These are phyloP conservation scores for Logfia minima DNA, from an alignment of 129 eudicot species.

Conservation along the genomic window DNA sequence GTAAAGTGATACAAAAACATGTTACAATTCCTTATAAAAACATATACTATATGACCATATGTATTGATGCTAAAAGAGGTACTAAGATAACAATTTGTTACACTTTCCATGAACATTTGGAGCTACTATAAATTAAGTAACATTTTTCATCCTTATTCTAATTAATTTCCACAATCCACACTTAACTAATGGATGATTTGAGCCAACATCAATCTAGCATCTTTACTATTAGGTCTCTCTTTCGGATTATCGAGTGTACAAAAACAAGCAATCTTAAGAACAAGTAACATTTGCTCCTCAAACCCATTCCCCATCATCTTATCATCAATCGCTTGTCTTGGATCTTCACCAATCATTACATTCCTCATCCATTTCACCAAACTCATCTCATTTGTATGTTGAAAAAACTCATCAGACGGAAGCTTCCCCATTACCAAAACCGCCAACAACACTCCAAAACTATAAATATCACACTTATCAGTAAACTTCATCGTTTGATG, in stretches of 20 bases:
- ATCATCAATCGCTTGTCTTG: slow-evolving; percentile 66
- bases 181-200: slow-evolving; percentile 58
- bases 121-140: not conserved
- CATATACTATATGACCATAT: not conserved
- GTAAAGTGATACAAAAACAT: not conserved
- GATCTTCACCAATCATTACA: slow-evolving; percentile 72
- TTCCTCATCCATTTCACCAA: slow-evolving; percentile 90
- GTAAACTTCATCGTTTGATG: slow-evolving; percentile 85
- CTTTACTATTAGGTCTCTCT: slow-evolving; percentile 89
- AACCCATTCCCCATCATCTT: slow-evolving; percentile 66
- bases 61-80: slow-evolving; percentile 3
- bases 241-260: slow-evolving; percentile 76
- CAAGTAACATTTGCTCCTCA: slow-evolving; percentile 93
- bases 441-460: slow-evolving; percentile 76
- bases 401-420: slow-evolving; percentile 76
- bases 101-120: slow-evolving; percentile 4
- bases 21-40: not conserved
- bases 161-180: not conserved
- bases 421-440: slow-evolving; percentile 74
- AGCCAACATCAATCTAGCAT: slow-evolving; percentile 67
- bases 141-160: slow-evolving; percentile 20
- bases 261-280: slow-evolving; percentile 87
- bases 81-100: not conserved
- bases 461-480: slow-evolving; percentile 78
- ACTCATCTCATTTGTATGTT: slow-evolving; percentile 60